Evolutionary conservation across 352 stramenopile genomes (phyloP), one percentile per base, ranked within the genome.

Genomic region (Achlya hypogyna): DNA sequence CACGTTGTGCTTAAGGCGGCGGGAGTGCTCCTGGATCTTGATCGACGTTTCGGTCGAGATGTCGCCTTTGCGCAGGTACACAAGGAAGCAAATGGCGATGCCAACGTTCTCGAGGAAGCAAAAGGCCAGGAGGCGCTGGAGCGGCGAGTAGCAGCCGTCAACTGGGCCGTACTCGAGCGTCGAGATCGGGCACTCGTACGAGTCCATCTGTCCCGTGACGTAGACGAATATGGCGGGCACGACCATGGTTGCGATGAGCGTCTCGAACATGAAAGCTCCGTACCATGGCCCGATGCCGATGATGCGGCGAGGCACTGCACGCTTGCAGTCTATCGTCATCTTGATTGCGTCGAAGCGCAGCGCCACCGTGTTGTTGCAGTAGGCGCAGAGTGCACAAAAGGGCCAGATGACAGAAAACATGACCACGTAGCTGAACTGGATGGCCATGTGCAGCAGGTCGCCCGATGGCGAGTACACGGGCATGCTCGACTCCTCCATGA

Each of bases 401-500:
- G 78, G 77, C 78, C 77, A 85, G 18, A 87, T 76, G 31, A 87
- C 78, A 31, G 75, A 84, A 65, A 87, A 87, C 74, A 87, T 81
- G 63, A 79, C 84, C 22, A 78, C 81, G 74, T 87, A 85, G 62
- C 75, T 84, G 53, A 87, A 87, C 70, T 87, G 78, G 53, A 84
- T 87, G 53, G 74, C 77, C n/a, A 84, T 70, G 65, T 87, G 77
- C 12, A 87, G 69, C 23, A 85, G 62, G 32, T 87, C 78, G 20
- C 74, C 63, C 27, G 78, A 80, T 18, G 78, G 76, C n/a, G 68
- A 76, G 72, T 85, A 87, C 28, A 75, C 74, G 20, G 75, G 72
- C 77, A 87, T 84, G 58, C 76, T 84, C 49, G 77, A 82, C 69
- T 87, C 78, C 59, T 87, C 78, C 16, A 85, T 54, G 27, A 87